phyloP scores from a whole-genome alignment of 169 alveolate species.

The Plasmodium reichenowi region DNA sequence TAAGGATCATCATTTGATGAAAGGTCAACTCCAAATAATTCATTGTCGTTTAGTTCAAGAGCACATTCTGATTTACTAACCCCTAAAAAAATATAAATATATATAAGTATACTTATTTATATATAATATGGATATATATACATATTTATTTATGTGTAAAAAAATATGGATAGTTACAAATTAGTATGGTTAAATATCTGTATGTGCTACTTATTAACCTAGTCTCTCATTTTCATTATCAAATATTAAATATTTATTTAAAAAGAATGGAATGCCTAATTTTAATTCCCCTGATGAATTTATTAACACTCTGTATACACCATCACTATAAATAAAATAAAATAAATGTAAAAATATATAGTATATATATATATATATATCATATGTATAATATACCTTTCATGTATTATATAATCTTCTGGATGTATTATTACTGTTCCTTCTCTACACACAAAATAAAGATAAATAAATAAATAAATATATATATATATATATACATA shows the following conservation, averaged over 20 bases:
- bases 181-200: not conserved
- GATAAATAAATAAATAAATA: not conserved
- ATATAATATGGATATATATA: not conserved
- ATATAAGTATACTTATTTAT: not conserved
- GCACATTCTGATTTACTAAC: slow-evolving; percentile 2
- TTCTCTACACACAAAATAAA: slow-evolving; percentile 9
- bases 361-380: not conserved
- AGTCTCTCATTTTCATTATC: slow-evolving; percentile 47
- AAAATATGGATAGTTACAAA: not conserved
- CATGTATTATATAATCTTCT: slow-evolving; percentile 47
- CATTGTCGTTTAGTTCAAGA: not conserved
- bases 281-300: slow-evolving; percentile 11
- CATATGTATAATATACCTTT: slow-evolving; percentile 18
- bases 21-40: not conserved
- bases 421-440: slow-evolving; percentile 23
- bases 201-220: slow-evolving; percentile 5
- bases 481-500: not conserved
- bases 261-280: slow-evolving; percentile 54
- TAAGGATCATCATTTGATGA: not conserved
- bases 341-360: not conserved
- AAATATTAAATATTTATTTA: slow-evolving; percentile 48
- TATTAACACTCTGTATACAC: slow-evolving; percentile 27
- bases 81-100: not conserved
- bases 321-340: slow-evolving; percentile 25
- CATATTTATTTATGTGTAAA: not conserved